Conservation (phyloP, 768 basidiomycete species). For the Tephrocybe sp. region DNA sequence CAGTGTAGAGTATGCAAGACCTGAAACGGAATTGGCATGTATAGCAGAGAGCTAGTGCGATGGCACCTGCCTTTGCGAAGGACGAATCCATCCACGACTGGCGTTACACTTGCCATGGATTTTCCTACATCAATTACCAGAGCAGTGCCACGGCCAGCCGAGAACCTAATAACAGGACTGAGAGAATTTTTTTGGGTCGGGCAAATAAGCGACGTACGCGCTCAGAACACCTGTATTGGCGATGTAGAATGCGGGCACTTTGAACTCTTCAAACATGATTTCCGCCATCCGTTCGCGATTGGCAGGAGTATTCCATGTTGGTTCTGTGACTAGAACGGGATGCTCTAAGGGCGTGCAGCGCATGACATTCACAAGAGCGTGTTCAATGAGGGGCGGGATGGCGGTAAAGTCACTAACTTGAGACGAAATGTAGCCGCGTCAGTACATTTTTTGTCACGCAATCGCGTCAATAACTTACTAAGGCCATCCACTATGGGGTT, state of each 20-base stretch:
- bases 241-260: conserved; percentile 94
- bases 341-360: conserved; percentile 79
- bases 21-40: conserved; percentile 35
- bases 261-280: conserved; percentile 96
- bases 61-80: conserved; percentile 76
- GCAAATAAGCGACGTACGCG: conserved; percentile 55
- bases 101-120: conserved; percentile 86
- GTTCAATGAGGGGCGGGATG: conserved; percentile 66
- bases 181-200: background rate
- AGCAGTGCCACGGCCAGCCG: conserved; percentile 96
- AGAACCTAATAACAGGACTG: conserved; percentile 59
- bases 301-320: conserved; percentile 93
- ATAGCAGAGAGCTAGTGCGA: background rate
- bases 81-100: conserved; percentile 97
- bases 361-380: conserved; percentile 78
- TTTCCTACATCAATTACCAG: conserved; percentile 94
- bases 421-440: conserved; percentile 2
- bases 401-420: conserved; percentile 78
- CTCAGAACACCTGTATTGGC: conserved; percentile 93
- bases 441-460: background rate
- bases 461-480: conserved; percentile 48
- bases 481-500: conserved; percentile 86
- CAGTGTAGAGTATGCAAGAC: conserved; percentile 72
- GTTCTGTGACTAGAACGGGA: conserved; percentile 91
- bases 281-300: conserved; percentile 95